Evolutionary conservation across 2,329 filamentous ascomycete species (phyloP).

Genomic region (Corynespora cassiicola): DNA sequence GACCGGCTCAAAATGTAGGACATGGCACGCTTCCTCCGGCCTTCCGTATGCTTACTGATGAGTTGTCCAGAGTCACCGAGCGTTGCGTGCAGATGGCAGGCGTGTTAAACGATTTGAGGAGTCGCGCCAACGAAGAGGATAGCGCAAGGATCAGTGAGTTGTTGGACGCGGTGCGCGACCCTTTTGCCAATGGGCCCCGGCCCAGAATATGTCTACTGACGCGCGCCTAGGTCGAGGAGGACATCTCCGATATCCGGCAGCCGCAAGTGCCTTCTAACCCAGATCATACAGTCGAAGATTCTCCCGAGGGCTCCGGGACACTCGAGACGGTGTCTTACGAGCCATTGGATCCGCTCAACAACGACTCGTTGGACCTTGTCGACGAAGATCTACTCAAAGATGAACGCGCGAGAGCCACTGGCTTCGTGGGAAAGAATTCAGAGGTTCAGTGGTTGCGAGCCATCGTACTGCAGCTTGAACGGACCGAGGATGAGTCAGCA

Average conservation of each 20-base stretch:
- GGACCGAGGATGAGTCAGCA: constrained; percentile 14
- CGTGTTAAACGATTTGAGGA: constrained; percentile 24
- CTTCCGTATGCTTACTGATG: constrained; percentile 23
- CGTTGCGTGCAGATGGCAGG: constrained; percentile 35
- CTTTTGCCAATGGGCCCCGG: neutral
- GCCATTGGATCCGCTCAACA: constrained; percentile 19
- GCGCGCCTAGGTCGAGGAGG: constrained; percentile 29
- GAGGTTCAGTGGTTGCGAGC: constrained; percentile 41
- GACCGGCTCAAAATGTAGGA: constrained; percentile 46
- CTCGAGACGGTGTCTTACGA: constrained; percentile 9
- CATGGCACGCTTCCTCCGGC: no score
- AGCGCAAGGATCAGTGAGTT: constrained; percentile 27
- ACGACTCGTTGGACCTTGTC: constrained; percentile 27
- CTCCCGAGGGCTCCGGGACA: constrained; percentile 12
- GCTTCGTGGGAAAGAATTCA: constrained; percentile 41
- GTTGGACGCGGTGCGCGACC: constrained; percentile 25
- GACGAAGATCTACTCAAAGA: constrained; percentile 35
- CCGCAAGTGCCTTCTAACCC: constrained; percentile 18
- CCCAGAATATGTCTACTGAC: constrained; percentile 10
- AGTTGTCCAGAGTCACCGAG: constrained; percentile 35
- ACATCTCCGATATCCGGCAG: constrained; percentile 26
- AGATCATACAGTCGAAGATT: constrained; percentile 25
- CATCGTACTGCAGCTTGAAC: constrained; percentile 28
- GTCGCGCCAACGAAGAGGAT: constrained; percentile 25
- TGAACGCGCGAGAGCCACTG: constrained; percentile 33